Conservation (phyloP, 352 stramenopile genomes). For the Globisporangium paroecandrum region DNA sequence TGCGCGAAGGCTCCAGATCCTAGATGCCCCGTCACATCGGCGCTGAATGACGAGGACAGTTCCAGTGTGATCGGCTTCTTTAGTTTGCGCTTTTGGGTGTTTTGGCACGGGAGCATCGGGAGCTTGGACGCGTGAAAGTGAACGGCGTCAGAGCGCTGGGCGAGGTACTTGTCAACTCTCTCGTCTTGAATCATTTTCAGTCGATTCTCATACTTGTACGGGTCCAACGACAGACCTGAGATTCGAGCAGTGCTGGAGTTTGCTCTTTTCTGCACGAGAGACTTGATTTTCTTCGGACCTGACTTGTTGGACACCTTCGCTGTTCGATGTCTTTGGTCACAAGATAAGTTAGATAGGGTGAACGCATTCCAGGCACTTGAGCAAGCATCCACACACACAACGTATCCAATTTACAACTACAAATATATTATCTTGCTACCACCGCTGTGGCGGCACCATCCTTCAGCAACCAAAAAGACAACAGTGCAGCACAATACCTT, state of each 20-base stretch:
- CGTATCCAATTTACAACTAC: constrained; percentile 14
- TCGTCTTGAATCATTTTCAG: constrained; percentile 38
- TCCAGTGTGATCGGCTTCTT: constrained; percentile 46
- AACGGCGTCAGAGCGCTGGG: constrained; percentile 40
- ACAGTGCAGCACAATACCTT: constrained; percentile 36
- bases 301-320: background rate
- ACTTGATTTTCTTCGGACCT: constrained; percentile 11
- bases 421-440: constrained; percentile 21
- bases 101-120: constrained; percentile 41
- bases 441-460: background rate
- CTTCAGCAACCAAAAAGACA: background rate
- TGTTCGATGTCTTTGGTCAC: constrained; percentile 10
- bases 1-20: constrained; percentile 72
- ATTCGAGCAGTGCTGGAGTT: constrained; percentile 5
- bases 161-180: constrained; percentile 42
- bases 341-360: constrained; percentile 4
- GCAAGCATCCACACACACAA: constrained; percentile 6
- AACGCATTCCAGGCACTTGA: background rate
- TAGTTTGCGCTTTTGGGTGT: constrained; percentile 46
- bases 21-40: constrained; percentile 54
- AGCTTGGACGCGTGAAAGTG: constrained; percentile 51
- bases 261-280: background rate
- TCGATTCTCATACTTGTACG: constrained; percentile 51
- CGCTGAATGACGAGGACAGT: constrained; percentile 25
- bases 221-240: constrained; percentile 31